Percentiles rank a stretch among this genome's conserved stretches.
These are phyloP conservation scores for Malassezia sp. DNA, from an alignment of 1,284 basidiomycete species.

Conservation along the genomic window DNA sequence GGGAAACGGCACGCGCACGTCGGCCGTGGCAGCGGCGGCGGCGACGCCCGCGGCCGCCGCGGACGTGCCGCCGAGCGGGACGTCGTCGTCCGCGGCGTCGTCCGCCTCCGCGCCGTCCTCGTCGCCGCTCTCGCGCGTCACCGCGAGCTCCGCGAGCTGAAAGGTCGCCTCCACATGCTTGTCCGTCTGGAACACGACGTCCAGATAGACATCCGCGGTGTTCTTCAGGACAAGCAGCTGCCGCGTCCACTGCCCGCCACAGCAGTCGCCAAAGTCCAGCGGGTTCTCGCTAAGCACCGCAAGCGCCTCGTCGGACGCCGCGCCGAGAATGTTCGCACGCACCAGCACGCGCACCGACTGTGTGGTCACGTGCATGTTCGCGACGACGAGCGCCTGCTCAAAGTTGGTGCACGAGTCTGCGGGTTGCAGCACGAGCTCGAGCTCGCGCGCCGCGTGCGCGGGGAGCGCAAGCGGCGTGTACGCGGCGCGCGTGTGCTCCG, in stretches of 20 bases:
- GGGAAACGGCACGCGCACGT: not conserved
- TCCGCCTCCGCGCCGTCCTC: constrained; percentile 21
- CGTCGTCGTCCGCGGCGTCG: constrained; percentile 21
- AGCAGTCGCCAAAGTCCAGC: constrained; percentile 51
- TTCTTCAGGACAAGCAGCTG: constrained; percentile 50
- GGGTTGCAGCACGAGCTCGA: constrained; percentile 14
- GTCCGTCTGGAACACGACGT: constrained; percentile 49
- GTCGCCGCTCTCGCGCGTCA: constrained; percentile 14
- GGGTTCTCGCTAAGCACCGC: constrained; percentile 48
- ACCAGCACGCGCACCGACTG: constrained; percentile 35
- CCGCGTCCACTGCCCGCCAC: constrained; percentile 50
- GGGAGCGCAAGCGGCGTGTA: constrained; percentile 22
- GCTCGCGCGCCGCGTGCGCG: constrained; percentile 17
- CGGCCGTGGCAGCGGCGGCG: not conserved
- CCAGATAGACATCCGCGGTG: constrained; percentile 48
- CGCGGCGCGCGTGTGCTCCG: constrained; percentile 16
- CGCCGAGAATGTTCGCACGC: constrained; percentile 41
- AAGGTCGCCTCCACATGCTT: constrained; percentile 50
- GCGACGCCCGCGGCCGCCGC: constrained; percentile 9
- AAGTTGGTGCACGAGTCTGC: constrained; percentile 31
- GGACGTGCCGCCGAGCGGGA: constrained; percentile 17
- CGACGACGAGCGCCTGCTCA: constrained; percentile 39
- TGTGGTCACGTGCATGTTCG: constrained; percentile 32
- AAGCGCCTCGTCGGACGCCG: constrained; percentile 47
- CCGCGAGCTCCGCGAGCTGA: constrained; percentile 48